A percentile compares a stretch with the other conserved stretches of the same genome.
Evolutionary conservation across 73 alveolate genomes (phyloP).

Genomic region (Blepharisma stoltei): DNA sequence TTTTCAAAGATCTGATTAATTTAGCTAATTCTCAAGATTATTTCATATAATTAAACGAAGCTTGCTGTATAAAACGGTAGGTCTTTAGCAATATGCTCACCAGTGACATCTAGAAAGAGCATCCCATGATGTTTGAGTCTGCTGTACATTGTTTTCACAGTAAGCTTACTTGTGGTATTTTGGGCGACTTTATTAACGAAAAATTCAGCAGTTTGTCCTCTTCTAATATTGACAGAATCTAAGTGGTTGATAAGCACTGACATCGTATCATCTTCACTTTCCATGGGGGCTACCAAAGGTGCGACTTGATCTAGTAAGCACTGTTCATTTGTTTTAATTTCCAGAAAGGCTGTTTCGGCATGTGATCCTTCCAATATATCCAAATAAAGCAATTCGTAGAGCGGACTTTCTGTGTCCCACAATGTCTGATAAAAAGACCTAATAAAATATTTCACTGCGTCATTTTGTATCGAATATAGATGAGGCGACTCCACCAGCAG

Average conservation of each 20-base stretch:
- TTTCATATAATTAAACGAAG: conserved; percentile 48
- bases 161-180: conserved; percentile 42
- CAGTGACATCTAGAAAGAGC: conserved; percentile 65
- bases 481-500: conserved; percentile 52
- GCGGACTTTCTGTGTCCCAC: conserved; percentile 54
- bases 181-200: conserved; percentile 43
- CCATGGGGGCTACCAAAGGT: conserved; percentile 55
- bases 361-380: conserved; percentile 69
- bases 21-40: background rate
- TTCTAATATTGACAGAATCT: conserved; percentile 61
- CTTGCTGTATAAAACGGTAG: conserved; percentile 70
- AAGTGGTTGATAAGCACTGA: conserved; percentile 59
- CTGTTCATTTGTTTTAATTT: conserved; percentile 57
- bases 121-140: conserved; percentile 64
- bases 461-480: conserved; percentile 56
- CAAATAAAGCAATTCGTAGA: conserved; percentile 45
- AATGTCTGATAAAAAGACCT: conserved; percentile 44
- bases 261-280: conserved; percentile 31
- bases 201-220: conserved; percentile 57
- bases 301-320: conserved; percentile 57
- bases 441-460: conserved; percentile 54
- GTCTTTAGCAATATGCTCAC: conserved; percentile 57
- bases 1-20: too few species aligned
- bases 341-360: conserved; percentile 70
- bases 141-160: conserved; percentile 54